Base-by-base conservation (phyloP, 805 yeast species). In the Candida wancherniae region DNA sequence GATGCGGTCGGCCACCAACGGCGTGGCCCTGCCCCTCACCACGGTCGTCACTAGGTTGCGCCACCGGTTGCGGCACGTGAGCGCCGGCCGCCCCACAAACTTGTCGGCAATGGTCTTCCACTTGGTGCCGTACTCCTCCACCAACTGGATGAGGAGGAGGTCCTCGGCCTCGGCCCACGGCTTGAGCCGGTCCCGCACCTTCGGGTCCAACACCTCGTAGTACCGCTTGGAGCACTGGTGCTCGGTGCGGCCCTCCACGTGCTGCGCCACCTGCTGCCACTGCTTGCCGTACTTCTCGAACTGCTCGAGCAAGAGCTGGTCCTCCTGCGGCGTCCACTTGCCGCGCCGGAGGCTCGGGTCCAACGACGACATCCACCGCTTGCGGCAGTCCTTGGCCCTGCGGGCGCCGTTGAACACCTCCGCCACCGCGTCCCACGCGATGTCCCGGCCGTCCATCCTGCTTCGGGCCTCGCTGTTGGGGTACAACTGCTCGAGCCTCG, bases 181-280 rank as follows among this genome's bases (percentile, higher is more conserved):
- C 44, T 85, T 70, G 26, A 86, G 63, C 33, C 96, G 60, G 43
- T 82, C 86, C 37, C 77, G 76, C 7, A 87, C 82, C 16, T 64
- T 68, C 5, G 97, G 96, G 46, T 85, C 92, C 36, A 88, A 56
- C 2, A 86, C 95, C 49, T 88, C 97, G 10, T 80, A 76, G 53
- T 84, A 88, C 47, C 97, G 63, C 50, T 88, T 88, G 2, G 95
- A 84, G 63, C 97, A 88, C 61, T 88, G 97, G 55, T 87, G 96
- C 49, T 87, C 95, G 0, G 94, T 88, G 51, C 97, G 68, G 4
- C 95, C 94, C 3, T 75, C 73, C 9, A 88, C 82, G 31, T 73
- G 79, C 29, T 68, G 58, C 0, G 95, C 77, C 8, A 88, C 87
- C 46, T 80, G 80, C 40, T 83, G 84, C 97, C 97, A 88, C 18